phyloP scores from a whole-genome alignment of 345 rosid species.

The Eucalyptus cladocalyx region DNA sequence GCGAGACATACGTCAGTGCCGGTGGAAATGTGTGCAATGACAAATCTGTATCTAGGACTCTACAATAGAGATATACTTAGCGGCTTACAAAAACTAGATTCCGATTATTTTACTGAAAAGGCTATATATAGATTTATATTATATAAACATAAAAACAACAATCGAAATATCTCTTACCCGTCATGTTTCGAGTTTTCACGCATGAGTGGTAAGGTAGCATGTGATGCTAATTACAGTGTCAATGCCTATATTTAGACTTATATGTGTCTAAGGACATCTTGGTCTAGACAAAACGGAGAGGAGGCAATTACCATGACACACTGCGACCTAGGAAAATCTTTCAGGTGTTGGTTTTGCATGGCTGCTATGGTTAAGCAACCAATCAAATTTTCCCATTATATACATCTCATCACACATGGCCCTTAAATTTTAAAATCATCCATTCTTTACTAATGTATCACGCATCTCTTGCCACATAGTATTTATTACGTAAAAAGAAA shows the following conservation, averaged over 20 bases:
- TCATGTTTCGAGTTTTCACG: background rate
- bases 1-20: background rate
- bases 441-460: background rate
- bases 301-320: background rate
- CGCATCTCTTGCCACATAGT: background rate
- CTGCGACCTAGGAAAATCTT: background rate
- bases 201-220: background rate
- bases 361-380: background rate
- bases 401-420: background rate
- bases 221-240: background rate
- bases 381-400: background rate
- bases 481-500: too few species aligned
- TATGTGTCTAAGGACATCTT: background rate
- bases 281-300: background rate
- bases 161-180: background rate
- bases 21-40: background rate
- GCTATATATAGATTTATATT: background rate
- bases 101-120: background rate
- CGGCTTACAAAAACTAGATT: background rate
- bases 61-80: background rate
- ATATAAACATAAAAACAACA: background rate
- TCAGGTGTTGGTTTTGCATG: background rate
- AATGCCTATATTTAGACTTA: background rate
- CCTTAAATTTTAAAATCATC: background rate
- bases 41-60: background rate